Percentiles rank a stretch among this genome's conserved stretches.
These are phyloP conservation scores for Crucihimalaya himalaica DNA, from an alignment of 345 rosid genomes.

Conservation along the genomic window DNA sequence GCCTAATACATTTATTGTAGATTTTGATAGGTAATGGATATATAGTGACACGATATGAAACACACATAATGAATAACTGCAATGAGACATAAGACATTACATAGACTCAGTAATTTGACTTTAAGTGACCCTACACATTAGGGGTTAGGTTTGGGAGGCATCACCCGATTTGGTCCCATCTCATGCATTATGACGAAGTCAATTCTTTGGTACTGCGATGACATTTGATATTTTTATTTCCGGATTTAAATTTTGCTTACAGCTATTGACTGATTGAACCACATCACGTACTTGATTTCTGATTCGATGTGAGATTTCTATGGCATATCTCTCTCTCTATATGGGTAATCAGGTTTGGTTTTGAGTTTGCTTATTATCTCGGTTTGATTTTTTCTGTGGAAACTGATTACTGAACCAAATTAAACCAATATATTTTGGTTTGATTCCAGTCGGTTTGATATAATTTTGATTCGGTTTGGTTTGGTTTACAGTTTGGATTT, in stretches of 20 bases:
- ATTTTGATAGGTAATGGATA: not conserved
- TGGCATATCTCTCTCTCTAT: not conserved
- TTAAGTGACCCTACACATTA: conserved; percentile 23
- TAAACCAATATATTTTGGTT: not conserved
- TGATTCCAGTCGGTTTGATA: not conserved
- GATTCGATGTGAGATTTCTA: not conserved
- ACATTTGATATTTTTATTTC: not conserved
- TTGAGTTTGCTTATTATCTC: not conserved
- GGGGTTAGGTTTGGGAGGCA: conserved; percentile 29
- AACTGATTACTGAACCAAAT: not conserved
- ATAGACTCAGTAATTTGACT: conserved; percentile 25
- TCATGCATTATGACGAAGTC: conserved; percentile 16
- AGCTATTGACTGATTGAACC: conserved; percentile 4
- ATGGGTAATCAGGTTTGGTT: not conserved
- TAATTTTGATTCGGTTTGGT: not conserved
- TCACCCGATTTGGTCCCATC: conserved; percentile 26
- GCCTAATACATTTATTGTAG: not conserved
- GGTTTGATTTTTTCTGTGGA: not conserved
- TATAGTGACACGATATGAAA: not conserved
- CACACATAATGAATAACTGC: not conserved
- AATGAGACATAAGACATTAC: conserved; percentile 11
- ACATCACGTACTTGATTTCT: not conserved
- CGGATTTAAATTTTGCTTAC: conserved; percentile 1
- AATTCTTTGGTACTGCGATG: conserved; percentile 20
- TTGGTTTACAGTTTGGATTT: too few relatives aligned